Evolutionary conservation across 2,329 filamentous ascomycete genomes (phyloP), one percentile per base, ranked within the genome.

Genomic region (Bipolaris zeicola): DNA sequence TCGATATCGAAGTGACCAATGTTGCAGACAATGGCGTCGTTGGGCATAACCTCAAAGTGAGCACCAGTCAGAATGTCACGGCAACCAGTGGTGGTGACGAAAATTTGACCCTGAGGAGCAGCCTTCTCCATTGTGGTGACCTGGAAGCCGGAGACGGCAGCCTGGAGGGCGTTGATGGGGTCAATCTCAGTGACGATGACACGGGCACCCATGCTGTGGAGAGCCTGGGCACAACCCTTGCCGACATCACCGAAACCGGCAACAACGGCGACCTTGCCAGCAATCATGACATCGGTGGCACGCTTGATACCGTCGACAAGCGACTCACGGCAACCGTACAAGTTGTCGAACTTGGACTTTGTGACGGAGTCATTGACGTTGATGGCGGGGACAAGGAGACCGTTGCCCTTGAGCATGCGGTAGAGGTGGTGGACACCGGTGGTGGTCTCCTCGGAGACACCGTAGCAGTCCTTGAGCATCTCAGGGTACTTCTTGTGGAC

Each of bases 271-370:
- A 97, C 88, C 90, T 99, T 98, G 80, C 95, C 95, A 77, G 95
- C 95, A 85, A 98, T 94, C 95, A 99, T 99, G 82, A 98, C 95
- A 85, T 99, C 94, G 80, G 95, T 99, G 73, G 95, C 94, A 84
- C 94, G 94, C 91, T 98, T 99, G 89, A 99, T 98, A 80, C 95
- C 95, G 80, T 99, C 95, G 76, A 99, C 89, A 73, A 99, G 90
- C 65, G 94, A 97, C 85, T 98, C 95, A 79, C 92, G 89, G 92
- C 95, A 98, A 77, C 95, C 94, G 87, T 98, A 99, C 68, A 98
- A 84, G 89, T 99, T 99, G 88, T 98, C 95, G 80, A 99, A 99
- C 88, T 99, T 99, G 83, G 92, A 96, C 89, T 98, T 99, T 82
- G 95, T 99, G 78, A 99, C 94, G 58, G 90, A 93, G 88, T 99